Conservation (phyloP, 768 basidiomycete species). For the Mycena crocata region DNA sequence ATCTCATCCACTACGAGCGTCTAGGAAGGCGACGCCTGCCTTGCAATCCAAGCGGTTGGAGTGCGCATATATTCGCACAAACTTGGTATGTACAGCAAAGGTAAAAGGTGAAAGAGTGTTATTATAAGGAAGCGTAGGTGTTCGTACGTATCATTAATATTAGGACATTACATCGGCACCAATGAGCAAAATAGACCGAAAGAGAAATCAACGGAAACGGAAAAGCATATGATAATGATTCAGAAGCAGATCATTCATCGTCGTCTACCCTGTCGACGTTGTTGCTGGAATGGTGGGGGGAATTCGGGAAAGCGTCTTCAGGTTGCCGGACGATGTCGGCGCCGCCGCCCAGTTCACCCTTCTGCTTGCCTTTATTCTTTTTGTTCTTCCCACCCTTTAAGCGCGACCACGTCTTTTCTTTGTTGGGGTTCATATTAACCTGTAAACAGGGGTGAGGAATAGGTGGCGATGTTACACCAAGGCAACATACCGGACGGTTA, state of each 20-base stretch:
- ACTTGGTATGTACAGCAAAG: no score
- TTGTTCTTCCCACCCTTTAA: conserved; percentile 34
- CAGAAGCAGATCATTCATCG: conserved; percentile 27
- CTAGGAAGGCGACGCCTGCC: no score
- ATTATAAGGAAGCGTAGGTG: conserved; percentile 26
- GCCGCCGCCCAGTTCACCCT: conserved; percentile 29
- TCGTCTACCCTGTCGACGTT: conserved; percentile 23
- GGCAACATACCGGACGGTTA: conserved; percentile 29
- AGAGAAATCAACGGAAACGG: background rate
- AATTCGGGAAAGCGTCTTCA: conserved; percentile 34
- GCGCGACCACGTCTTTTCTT: conserved; percentile 34
- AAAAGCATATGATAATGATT: no score
- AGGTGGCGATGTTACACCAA: background rate
- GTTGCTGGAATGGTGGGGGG: conserved; percentile 32
- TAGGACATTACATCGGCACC: conserved; percentile 3
- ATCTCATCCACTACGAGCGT: no score
- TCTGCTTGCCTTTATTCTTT: conserved; percentile 33
- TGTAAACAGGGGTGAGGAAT: background rate
- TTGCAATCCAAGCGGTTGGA: no score
- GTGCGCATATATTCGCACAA: no score
- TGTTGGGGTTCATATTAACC: conserved; percentile 8
- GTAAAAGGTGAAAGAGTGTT: conserved; percentile 14
- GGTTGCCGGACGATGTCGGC: conserved; percentile 30
- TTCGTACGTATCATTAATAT: conserved; percentile 22
- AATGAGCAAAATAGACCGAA: background rate